Evolutionary conservation across 768 basidiomycete species (phyloP).

Genomic region (Sporobolomyces pararoseus): DNA sequence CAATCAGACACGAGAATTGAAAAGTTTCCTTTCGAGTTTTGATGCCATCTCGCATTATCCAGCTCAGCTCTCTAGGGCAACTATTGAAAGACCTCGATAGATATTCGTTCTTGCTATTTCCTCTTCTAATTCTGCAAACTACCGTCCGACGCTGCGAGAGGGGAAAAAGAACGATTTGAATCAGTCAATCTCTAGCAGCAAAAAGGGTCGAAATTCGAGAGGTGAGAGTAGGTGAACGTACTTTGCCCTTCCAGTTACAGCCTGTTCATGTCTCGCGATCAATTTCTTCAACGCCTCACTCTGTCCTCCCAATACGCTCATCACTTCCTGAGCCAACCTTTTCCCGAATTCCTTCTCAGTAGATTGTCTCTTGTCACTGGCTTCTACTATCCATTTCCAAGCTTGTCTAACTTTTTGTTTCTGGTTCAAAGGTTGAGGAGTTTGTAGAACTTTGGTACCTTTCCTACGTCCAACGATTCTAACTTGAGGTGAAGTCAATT

Average conservation of each 20-base stretch:
- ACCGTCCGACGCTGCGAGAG: conserved; percentile 12
- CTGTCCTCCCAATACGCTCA: conserved; percentile 63
- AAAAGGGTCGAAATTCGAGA: too few species aligned
- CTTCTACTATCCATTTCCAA: conserved; percentile 67
- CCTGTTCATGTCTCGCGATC: conserved; percentile 50
- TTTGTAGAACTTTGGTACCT: conserved; percentile 63
- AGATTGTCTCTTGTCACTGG: conserved; percentile 56
- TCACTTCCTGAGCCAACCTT: conserved; percentile 72
- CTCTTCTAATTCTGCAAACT: too few species aligned
- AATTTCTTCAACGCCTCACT: conserved; percentile 61
- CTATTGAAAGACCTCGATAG: too few species aligned
- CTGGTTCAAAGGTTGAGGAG: conserved; percentile 71
- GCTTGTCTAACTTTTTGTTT: conserved; percentile 71
- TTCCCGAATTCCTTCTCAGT: conserved; percentile 61
- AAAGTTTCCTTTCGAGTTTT: too few species aligned
- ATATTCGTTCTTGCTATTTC: too few species aligned
- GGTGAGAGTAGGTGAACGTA: not conserved
- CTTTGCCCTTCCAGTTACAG: conserved; percentile 33
- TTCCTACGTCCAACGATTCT: conserved; percentile 59
- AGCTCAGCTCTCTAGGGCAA: too few species aligned
- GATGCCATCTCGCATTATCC: too few species aligned
- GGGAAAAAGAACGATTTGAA: too few species aligned
- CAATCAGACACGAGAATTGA: too few species aligned
- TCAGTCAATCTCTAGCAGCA: too few species aligned
- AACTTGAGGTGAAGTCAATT: conserved; percentile 67